Conservation (phyloP, 2,329 filamentous ascomycete species). For the Arthrobotrys entomopaga region DNA sequence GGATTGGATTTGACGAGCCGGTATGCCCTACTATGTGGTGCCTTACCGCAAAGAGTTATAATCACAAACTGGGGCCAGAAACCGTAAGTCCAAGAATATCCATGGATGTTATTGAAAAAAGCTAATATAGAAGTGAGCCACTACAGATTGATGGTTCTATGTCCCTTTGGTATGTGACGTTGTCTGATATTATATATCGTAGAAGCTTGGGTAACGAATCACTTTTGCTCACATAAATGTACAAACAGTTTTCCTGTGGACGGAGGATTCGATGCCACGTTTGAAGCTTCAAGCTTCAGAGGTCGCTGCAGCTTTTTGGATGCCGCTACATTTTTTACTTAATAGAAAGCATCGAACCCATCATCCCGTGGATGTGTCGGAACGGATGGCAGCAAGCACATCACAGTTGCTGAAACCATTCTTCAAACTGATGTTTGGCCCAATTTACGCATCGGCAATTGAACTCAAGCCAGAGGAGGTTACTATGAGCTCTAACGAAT, state of each 20-base stretch:
- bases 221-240: not conserved
- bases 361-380: conserved; percentile 72
- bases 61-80: conserved; percentile 74
- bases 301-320: conserved; percentile 76
- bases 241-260: conserved; percentile 72
- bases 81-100: conserved; percentile 64
- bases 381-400: conserved; percentile 69
- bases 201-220: not conserved
- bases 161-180: conserved; percentile 63
- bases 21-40: conserved; percentile 41
- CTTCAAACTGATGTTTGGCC: conserved; percentile 69
- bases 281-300: conserved; percentile 74
- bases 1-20: conserved; percentile 58
- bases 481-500: conserved; percentile 69
- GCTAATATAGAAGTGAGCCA: conserved; percentile 4
- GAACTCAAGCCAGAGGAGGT: conserved; percentile 70
- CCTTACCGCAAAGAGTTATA: conserved; percentile 60
- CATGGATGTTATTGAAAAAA: not conserved
- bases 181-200: not conserved
- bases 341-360: conserved; percentile 70
- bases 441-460: conserved; percentile 76
- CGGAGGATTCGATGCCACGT: conserved; percentile 67
- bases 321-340: conserved; percentile 72
- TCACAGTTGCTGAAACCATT: conserved; percentile 68
- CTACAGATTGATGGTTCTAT: conserved; percentile 73